Evolutionary conservation across 2,329 filamentous ascomycete species (phyloP).

Genomic region (Triangularia verruculosa): DNA sequence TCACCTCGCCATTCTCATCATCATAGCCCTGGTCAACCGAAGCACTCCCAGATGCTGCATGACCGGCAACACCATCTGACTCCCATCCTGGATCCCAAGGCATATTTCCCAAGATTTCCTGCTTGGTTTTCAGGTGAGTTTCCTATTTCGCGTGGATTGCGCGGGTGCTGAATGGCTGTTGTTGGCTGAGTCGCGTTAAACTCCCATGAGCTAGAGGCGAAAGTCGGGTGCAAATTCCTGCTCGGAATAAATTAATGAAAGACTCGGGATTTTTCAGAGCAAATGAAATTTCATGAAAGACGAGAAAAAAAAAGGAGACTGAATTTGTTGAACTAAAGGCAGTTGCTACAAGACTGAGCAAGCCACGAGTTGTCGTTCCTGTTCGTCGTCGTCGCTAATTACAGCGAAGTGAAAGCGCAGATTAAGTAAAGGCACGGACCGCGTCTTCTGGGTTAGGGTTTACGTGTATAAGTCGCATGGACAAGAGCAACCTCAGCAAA

Average conservation of each 20-base stretch:
- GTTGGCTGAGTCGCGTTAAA: neutral
- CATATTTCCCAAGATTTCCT: neutral
- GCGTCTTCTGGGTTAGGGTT: neutral
- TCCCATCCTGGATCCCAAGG: conserved; percentile 21
- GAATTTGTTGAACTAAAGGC: neutral
- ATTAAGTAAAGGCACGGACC: neutral
- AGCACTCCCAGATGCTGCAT: neutral
- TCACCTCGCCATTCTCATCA: neutral
- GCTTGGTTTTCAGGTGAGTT: neutral
- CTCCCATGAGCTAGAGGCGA: neutral
- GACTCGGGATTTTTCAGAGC: neutral
- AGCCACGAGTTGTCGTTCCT: neutral
- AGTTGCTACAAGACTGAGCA: neutral
- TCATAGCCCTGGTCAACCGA: neutral
- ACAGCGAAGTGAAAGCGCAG: neutral
- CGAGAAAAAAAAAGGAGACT: neutral
- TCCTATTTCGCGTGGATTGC: neutral
- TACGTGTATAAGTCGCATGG: neutral
- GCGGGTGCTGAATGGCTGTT: neutral
- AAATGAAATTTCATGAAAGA: neutral
- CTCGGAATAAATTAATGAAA: neutral
- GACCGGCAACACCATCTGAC: neutral
- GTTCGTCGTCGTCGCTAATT: neutral
- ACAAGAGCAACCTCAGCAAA: neutral
- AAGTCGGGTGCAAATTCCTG: neutral